phyloP scores from a whole-genome alignment of 352 stramenopile species.

The Phytopythium mirpurense region DNA sequence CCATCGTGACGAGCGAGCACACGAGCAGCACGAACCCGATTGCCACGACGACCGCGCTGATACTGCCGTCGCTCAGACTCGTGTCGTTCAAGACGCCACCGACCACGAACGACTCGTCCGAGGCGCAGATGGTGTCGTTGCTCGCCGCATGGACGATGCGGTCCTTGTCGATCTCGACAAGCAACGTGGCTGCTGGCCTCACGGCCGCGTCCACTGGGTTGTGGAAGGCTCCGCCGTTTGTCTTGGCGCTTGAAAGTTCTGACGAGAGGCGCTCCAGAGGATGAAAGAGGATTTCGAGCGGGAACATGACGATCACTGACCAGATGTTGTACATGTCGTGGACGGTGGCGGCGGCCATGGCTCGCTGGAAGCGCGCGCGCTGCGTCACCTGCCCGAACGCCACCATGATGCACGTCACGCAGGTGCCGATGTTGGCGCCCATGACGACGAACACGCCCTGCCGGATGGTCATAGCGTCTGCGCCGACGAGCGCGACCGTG shows the following conservation, averaged over 20 bases:
- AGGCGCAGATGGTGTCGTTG: conserved; percentile 22
- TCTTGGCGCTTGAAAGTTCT: conserved; percentile 30
- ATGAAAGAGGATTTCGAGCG: conserved; percentile 55
- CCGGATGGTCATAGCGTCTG: conserved; percentile 65
- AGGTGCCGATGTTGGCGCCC: conserved; percentile 90
- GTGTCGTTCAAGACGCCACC: conserved; percentile 27
- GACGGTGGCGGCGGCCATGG: conserved; percentile 47
- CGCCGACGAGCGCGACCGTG: conserved; percentile 58
- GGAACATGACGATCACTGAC: conserved; percentile 69
- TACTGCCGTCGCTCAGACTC: conserved; percentile 29
- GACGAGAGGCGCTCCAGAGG: conserved; percentile 58
- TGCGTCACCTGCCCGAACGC: conserved; percentile 84
- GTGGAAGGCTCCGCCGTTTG: conserved; percentile 26
- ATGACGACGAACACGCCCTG: conserved; percentile 90
- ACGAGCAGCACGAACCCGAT: conserved; percentile 48
- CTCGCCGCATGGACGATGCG: conserved; percentile 30
- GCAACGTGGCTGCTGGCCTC: conserved; percentile 26
- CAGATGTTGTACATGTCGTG: conserved; percentile 89
- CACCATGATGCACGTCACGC: conserved; percentile 90
- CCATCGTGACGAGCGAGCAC: conserved; percentile 39
- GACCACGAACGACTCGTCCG: conserved; percentile 28
- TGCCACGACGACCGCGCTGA: conserved; percentile 37
- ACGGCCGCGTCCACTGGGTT: conserved; percentile 39
- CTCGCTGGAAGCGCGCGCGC: conserved; percentile 54
- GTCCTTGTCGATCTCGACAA: conserved; percentile 34